A percentile compares a stretch with the other conserved stretches of the same genome.
Evolutionary conservation across 768 basidiomycete species (phyloP).

Genomic region (Mycena belliarum): DNA sequence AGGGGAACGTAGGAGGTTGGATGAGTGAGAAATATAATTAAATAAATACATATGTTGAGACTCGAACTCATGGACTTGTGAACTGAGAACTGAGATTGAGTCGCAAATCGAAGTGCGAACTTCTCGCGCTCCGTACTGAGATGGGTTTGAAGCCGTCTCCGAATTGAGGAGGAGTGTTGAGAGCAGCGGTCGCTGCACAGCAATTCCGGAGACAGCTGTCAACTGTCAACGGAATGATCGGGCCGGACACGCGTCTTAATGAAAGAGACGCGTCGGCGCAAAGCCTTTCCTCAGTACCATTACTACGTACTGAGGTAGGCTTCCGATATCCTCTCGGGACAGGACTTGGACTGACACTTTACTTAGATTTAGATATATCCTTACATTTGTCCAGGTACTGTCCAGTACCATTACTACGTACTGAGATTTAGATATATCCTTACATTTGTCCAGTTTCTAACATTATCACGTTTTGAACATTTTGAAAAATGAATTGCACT

Average conservation of each 20-base stretch:
- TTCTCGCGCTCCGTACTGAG: background rate
- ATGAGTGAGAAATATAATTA: too few species aligned
- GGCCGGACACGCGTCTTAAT: background rate
- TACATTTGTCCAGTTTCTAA: background rate
- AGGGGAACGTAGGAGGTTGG: too few species aligned
- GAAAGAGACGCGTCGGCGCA: background rate
- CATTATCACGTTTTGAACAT: too few species aligned
- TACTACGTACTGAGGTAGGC: slow-evolving; percentile 3
- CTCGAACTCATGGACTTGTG: too few species aligned
- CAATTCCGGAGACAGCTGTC: slow-evolving; percentile 1
- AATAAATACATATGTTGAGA: too few species aligned
- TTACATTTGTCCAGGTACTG: background rate
- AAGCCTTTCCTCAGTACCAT: slow-evolving; percentile 7
- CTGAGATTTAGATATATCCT: background rate
- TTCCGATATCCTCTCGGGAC: background rate
- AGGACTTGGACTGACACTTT: background rate
- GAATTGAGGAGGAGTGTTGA: slow-evolving; percentile 15
- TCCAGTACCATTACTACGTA: background rate
- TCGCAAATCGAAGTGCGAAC: too few species aligned
- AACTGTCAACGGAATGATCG: too few species aligned
- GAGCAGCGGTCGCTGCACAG: background rate
- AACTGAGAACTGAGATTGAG: too few species aligned
- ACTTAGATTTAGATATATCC: background rate
- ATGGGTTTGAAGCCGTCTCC: slow-evolving; percentile 10
- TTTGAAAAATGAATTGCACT: too few species aligned